Evolutionary conservation across 495 filamentous ascomycete species (phyloP).

Genomic region (Mycothermus thermophilus): DNA sequence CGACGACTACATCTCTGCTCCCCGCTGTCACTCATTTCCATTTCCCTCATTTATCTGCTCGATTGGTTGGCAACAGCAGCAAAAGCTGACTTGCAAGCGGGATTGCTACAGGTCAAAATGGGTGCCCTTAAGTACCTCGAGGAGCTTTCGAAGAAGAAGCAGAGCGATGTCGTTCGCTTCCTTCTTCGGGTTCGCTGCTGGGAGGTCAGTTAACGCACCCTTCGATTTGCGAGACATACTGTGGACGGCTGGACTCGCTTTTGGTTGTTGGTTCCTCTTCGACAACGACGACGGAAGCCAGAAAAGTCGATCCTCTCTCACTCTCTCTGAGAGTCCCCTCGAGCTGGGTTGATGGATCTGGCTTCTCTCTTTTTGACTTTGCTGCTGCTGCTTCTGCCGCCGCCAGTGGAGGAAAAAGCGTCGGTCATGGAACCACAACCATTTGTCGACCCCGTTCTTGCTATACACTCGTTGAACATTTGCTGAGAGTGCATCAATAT

Average conservation of each 20-base stretch:
- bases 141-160: constrained; percentile 99
- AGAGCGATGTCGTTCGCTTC: constrained; percentile 98
- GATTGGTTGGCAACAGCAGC: no score
- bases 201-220: constrained; percentile 74
- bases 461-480: constrained; percentile 99
- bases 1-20: neutral
- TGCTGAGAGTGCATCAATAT: constrained; percentile 99
- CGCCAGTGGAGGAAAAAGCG: no score
- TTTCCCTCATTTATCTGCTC: constrained; percentile 3
- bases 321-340: no score
- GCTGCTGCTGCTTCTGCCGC: no score
- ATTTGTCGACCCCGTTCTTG: constrained; percentile 37
- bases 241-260: constrained; percentile 22
- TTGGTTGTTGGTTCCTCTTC: neutral
- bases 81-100: constrained; percentile 5
- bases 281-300: no score
- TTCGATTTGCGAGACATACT: constrained; percentile 18
- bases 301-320: no score
- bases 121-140: constrained; percentile 98
- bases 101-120: constrained; percentile 44
- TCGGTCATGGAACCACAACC: neutral
- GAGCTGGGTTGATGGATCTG: no score
- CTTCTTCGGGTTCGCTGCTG: constrained; percentile 99
- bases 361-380: no score
- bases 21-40: constrained; percentile 3